Evolutionary conservation across 331 rosid genomes (phyloP), one percentile per base, ranked within the genome.

Genomic region (Rosa hybrid): DNA sequence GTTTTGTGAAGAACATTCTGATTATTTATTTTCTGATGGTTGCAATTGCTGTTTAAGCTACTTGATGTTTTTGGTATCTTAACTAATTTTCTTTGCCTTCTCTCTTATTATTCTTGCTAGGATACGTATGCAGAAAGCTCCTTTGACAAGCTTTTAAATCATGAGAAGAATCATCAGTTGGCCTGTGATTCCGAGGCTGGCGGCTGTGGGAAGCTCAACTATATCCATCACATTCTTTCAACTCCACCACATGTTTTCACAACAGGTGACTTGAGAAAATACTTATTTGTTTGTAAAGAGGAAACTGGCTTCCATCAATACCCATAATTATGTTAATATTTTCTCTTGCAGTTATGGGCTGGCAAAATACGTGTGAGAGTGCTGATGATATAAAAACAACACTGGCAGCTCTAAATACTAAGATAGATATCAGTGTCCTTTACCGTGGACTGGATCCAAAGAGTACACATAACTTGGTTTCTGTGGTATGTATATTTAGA

Each of bases 301-400:
- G 71, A 25, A 62, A 59, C 65, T 68, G 60, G 34, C 41, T 46
- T 51, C 25, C 75, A 21, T 20, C 63, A 76, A 41, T 63, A 74
- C 71, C 59, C 6, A 59, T 82, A 82, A 81, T 72, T 41, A 48
- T 65, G 68, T 57, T 34, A 48, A 42, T 76, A 56, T 83, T 82
- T 75, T 71, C 51, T 78, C 68, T 83, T 88, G 77, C 91, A 96
- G 99, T 96, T 83, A 78, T 96, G 76, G 99, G 99, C 50, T 96
- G 99, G 99, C 99, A 96, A 83, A 93, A 92, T 75, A 92, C 94
- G 46, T 84, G 95, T 59, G 99, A 96, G 86, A 90, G 87, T 90
- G 91, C 85, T 79, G 92, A 92, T 76, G 97, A 92, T 74, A 96
- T 96, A 80, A 86, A 64, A n/a, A 89, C 86, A 51, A 93, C 99